These are phyloP conservation scores for Aspergillus fijiensis DNA, from an alignment of 2,329 filamentous ascomycete genomes.

Conservation along the genomic window DNA sequence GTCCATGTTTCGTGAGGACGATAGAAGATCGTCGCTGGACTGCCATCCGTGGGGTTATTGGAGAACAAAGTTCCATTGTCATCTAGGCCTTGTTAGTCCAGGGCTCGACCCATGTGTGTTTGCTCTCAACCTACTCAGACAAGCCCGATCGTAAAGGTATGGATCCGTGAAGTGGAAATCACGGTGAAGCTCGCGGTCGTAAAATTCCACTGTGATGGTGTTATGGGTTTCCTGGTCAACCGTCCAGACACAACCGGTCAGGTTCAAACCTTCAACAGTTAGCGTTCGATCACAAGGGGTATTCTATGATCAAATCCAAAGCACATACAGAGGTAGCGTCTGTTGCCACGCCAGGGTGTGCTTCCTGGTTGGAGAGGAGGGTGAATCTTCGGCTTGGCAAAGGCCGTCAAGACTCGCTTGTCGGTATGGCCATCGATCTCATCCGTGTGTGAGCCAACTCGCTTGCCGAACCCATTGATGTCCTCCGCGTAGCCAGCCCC, in stretches of 20 bases:
- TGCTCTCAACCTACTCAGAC: conserved; percentile 60
- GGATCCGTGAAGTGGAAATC: conserved; percentile 98
- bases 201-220: conserved; percentile 96
- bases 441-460: conserved; percentile 53
- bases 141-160: conserved; percentile 94
- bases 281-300: conserved; percentile 19
- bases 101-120: not conserved
- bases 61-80: conserved; percentile 84
- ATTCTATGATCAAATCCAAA: not conserved
- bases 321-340: conserved; percentile 75
- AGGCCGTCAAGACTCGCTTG: conserved; percentile 53
- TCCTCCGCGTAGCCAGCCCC: conserved; percentile 80
- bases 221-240: conserved; percentile 91
- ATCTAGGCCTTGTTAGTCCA: conserved; percentile 43
- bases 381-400: conserved; percentile 68
- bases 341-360: conserved; percentile 92
- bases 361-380: conserved; percentile 88
- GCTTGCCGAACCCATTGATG: conserved; percentile 64
- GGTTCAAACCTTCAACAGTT: conserved; percentile 61
- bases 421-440: conserved; percentile 44
- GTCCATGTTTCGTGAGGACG: conserved; percentile 97
- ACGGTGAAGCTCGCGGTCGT: conserved; percentile 85
- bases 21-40: conserved; percentile 86
- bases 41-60: conserved; percentile 66
- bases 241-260: conserved; percentile 95